These are phyloP conservation scores for Cercospora citrullina DNA, from an alignment of 2,329 filamentous ascomycete genomes.

Conservation along the genomic window DNA sequence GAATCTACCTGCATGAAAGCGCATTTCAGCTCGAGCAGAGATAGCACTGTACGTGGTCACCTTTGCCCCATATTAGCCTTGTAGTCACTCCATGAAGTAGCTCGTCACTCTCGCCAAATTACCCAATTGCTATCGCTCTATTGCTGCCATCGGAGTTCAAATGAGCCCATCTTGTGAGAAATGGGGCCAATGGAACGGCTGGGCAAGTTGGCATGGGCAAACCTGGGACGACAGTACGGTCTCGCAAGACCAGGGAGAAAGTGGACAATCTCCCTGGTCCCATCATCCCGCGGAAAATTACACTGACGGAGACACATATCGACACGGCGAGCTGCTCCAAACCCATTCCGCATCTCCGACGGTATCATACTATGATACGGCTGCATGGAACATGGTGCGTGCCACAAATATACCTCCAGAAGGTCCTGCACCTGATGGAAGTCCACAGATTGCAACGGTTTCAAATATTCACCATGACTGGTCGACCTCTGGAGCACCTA, in stretches of 20 bases:
- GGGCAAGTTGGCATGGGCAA: constrained; percentile 8
- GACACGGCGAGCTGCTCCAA: background rate
- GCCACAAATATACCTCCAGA: background rate
- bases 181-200: constrained; percentile 6
- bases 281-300: background rate
- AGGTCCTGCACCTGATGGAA: background rate
- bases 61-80: background rate
- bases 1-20: constrained; percentile 17
- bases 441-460: background rate
- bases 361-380: background rate
- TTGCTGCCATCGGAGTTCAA: background rate
- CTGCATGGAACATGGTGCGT: background rate
- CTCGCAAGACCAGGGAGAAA: background rate
- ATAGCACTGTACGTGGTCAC: background rate
- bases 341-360: background rate
- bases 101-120: background rate
- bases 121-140: background rate
- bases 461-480: background rate
- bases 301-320: background rate
- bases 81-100: background rate
- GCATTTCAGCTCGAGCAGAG: constrained; percentile 13
- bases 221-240: background rate
- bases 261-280: background rate
- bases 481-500: background rate
- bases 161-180: constrained; percentile 9